Conservation (phyloP, 768 basidiomycete genomes). For the Porphyrellus cyaneotinctus region DNA sequence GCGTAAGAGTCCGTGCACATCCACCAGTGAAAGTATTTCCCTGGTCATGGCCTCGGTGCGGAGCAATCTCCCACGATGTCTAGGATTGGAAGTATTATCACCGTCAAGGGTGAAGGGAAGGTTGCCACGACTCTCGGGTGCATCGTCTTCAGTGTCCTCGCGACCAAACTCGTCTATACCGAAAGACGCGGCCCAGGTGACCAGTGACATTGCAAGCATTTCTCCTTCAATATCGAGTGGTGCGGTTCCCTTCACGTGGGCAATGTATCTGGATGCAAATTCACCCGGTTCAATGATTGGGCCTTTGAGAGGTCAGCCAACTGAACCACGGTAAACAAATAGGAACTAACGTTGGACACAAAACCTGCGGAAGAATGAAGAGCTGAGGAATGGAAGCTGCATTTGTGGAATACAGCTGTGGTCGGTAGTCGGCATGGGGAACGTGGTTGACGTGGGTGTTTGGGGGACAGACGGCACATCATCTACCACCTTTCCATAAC, state of each 20-base stretch:
- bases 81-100: conserved; percentile 33
- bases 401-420: conserved; percentile 61
- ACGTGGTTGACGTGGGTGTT: conserved; percentile 15
- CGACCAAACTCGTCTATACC: conserved; percentile 78
- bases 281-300: conserved; percentile 82
- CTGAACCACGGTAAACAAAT: background rate
- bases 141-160: conserved; percentile 29
- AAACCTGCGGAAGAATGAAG: conserved; percentile 82
- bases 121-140: conserved; percentile 2
- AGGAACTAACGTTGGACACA: conserved; percentile 69
- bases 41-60: conserved; percentile 65
- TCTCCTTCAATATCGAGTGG: conserved; percentile 68
- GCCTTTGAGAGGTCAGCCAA: conserved; percentile 43
- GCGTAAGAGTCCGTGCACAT: conserved; percentile 72
- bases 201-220: conserved; percentile 74
- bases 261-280: conserved; percentile 68
- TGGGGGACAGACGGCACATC: conserved; percentile 29
- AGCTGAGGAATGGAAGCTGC: conserved; percentile 74
- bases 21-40: conserved; percentile 76
- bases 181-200: conserved; percentile 87
- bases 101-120: conserved; percentile 15
- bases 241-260: conserved; percentile 58
- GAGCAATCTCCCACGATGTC: conserved; percentile 45
- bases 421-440: conserved; percentile 1
- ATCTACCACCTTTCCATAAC: conserved; percentile 67